Evolutionary conservation across 2,329 filamentous ascomycete genomes (phyloP).

Genomic region (Talaromyces pinophilus): DNA sequence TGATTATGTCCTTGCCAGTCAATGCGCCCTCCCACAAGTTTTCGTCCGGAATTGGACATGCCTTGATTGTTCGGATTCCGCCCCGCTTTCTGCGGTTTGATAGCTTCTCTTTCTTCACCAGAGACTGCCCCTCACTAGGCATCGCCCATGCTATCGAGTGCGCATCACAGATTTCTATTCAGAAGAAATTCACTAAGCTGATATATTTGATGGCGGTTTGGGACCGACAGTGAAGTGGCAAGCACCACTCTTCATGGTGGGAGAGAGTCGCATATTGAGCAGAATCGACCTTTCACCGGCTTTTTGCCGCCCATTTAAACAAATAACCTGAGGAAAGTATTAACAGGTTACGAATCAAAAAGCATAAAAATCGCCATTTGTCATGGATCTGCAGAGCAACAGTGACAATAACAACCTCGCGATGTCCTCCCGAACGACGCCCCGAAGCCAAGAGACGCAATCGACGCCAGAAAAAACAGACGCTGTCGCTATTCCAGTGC

Average conservation of each 20-base stretch:
- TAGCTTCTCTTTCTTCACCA: slow-evolving; percentile 4
- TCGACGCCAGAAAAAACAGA: slow-evolving; percentile 17
- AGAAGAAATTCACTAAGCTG: background rate
- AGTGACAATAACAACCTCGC: background rate
- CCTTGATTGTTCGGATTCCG: slow-evolving; percentile 1
- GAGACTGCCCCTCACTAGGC: background rate
- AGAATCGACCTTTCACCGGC: background rate
- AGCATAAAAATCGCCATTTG: too few relatives aligned
- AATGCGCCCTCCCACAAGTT: background rate
- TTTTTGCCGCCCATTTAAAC: background rate
- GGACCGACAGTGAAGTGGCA: background rate
- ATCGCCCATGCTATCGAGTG: background rate
- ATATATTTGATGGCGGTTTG: background rate
- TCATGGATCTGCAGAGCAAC: slow-evolving; percentile 2
- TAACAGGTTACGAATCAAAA: background rate
- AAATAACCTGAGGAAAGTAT: background rate
- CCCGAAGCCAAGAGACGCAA: slow-evolving; percentile 17
- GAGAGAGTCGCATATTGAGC: background rate
- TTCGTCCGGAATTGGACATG: background rate
- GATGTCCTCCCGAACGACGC: slow-evolving; percentile 7
- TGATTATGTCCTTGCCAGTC: background rate
- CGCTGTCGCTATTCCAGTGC: background rate
- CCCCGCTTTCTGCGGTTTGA: slow-evolving; percentile 5
- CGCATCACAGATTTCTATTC: background rate
- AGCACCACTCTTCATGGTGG: background rate